phyloP scores from a whole-genome alignment of 1,284 basidiomycete species.

The Ganoderma lingzhi region DNA sequence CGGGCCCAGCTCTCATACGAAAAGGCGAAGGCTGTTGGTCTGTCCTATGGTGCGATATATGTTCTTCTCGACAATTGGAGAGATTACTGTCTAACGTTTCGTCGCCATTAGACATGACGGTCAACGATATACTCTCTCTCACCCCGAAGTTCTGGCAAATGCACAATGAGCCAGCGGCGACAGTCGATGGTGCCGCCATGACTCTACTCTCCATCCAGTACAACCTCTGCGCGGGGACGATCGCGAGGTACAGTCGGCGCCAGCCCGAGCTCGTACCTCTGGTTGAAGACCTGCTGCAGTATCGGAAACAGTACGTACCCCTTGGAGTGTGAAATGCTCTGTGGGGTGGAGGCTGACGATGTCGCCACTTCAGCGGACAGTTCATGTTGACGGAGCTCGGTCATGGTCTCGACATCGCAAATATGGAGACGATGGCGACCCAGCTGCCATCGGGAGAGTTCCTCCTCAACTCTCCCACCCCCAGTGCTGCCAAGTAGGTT shows the following conservation, averaged over 20 bases:
- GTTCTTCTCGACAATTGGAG: not conserved
- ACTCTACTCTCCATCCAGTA: conserved; percentile 52
- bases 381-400: conserved; percentile 52
- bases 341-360: not conserved
- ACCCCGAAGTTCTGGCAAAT: conserved; percentile 50
- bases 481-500: conserved; percentile 48
- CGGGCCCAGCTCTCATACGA: conserved; percentile 34
- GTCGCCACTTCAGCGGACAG: conserved; percentile 43
- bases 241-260: conserved; percentile 43
- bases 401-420: conserved; percentile 50
- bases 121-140: conserved; percentile 45
- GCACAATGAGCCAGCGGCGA: conserved; percentile 48
- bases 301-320: conserved; percentile 28
- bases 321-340: not conserved
- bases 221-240: conserved; percentile 52
- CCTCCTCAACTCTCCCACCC: conserved; percentile 46
- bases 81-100: not conserved
- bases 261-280: conserved; percentile 44
- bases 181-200: conserved; percentile 47
- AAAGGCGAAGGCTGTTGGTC: conserved; percentile 36
- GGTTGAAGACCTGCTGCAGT: conserved; percentile 32
- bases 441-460: conserved; percentile 45
- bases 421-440: conserved; percentile 51
- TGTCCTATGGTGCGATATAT: conserved; percentile 31
- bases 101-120: conserved; percentile 39